These are phyloP conservation scores for Basidiobolus meristosporus DNA, from an alignment of 371 early-diverging fungal genomes.

Conservation along the genomic window DNA sequence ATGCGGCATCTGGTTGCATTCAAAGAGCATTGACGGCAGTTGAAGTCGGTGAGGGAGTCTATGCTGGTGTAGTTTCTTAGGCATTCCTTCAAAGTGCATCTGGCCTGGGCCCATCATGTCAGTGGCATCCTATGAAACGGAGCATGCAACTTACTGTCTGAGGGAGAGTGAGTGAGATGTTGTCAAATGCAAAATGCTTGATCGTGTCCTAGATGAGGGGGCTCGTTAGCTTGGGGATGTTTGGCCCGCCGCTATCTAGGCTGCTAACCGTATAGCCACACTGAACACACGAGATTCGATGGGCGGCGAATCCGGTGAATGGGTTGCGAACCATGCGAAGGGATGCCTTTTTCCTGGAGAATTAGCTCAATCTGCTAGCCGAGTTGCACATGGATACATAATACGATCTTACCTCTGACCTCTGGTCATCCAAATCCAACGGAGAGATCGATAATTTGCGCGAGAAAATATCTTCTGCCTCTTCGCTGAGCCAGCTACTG, in stretches of 20 bases:
- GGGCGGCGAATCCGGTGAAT: slow-evolving; percentile 51
- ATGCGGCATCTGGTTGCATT: no score
- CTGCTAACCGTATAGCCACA: slow-evolving; percentile 50
- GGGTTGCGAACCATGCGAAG: slow-evolving; percentile 41
- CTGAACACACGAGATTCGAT: slow-evolving; percentile 55
- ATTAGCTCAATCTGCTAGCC: no score
- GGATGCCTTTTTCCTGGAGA: no score
- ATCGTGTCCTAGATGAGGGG: background rate
- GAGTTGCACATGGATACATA: no score
- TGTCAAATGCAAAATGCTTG: background rate
- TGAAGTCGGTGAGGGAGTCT: background rate
- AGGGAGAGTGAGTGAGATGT: background rate
- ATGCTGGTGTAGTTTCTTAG: background rate
- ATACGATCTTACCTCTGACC: no score
- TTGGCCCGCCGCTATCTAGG: no score
- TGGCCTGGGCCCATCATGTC: no score
- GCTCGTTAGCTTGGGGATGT: no score
- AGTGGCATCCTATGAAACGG: background rate
- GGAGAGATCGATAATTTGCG: no score
- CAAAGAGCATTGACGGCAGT: background rate
- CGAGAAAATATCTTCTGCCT: no score
- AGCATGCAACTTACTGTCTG: background rate
- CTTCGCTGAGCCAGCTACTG: background rate
- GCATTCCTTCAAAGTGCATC: background rate
- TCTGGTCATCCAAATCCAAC: no score